Evolutionary conservation across 805 yeast genomes (phyloP).

Genomic region (Candida boidinii): DNA sequence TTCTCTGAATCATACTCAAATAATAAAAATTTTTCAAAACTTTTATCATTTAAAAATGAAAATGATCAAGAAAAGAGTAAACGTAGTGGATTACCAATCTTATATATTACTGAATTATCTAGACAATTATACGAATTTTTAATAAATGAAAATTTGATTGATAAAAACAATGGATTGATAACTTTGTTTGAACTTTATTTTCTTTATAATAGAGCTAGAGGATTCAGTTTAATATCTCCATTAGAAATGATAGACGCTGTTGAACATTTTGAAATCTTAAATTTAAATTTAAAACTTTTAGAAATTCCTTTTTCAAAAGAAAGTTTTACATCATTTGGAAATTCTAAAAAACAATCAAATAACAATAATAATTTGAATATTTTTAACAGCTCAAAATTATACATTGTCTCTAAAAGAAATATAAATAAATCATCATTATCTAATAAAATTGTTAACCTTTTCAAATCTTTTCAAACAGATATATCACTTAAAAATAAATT

Average conservation of each 20-base stretch:
- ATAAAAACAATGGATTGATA: constrained; percentile 47
- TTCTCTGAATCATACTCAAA: constrained; percentile 14
- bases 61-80: constrained; percentile 3
- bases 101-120: constrained; percentile 54
- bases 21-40: constrained; percentile 12
- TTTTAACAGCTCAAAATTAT: constrained; percentile 5
- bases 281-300: constrained; percentile 15
- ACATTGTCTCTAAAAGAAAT: constrained; percentile 18
- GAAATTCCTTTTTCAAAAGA: constrained; percentile 44
- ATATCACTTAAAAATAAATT: constrained; percentile 1
- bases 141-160: constrained; percentile 31
- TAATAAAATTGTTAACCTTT: constrained; percentile 10
- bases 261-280: constrained; percentile 42
- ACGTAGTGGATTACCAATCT: constrained; percentile 10
- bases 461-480: too few relatives aligned
- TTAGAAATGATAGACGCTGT: constrained; percentile 58
- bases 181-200: constrained; percentile 57
- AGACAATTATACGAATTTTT: constrained; percentile 74
- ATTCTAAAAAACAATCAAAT: constrained; percentile 19
- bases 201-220: constrained; percentile 54
- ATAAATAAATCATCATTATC: constrained; percentile 15
- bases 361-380: constrained; percentile 12
- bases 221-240: constrained; percentile 63
- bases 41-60: constrained; percentile 10
- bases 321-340: constrained; percentile 16